Evolutionary conservation across 2,329 filamentous ascomycete genomes (phyloP).

Genomic region (Decorospora gaudefroyi): DNA sequence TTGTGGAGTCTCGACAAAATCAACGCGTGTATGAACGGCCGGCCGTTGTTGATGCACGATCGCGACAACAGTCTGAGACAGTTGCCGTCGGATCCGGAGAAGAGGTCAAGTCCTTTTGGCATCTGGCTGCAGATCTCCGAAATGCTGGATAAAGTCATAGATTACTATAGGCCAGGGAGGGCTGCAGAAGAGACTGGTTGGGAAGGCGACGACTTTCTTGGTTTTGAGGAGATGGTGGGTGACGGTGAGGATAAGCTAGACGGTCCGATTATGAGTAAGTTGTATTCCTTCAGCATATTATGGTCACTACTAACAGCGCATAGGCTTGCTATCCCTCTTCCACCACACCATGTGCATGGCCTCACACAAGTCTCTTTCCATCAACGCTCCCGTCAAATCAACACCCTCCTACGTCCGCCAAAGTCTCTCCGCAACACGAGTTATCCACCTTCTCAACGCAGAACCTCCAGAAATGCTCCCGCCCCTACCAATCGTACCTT

Average conservation of each 20-base stretch:
- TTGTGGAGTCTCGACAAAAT: slow-evolving; percentile 56
- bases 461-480: slow-evolving; percentile 54
- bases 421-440: slow-evolving; percentile 60
- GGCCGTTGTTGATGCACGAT: slow-evolving; percentile 55
- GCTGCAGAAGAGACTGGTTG: slow-evolving; percentile 51
- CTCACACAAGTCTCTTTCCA: slow-evolving; percentile 57
- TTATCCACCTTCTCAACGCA: slow-evolving; percentile 57
- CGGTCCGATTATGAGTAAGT: slow-evolving; percentile 45
- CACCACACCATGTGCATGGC: slow-evolving; percentile 62
- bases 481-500: slow-evolving; percentile 60
- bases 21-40: slow-evolving; percentile 54
- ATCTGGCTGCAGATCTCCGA: slow-evolving; percentile 53
- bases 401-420: slow-evolving; percentile 59
- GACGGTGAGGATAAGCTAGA: slow-evolving; percentile 47
- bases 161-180: slow-evolving; percentile 53
- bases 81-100: slow-evolving; percentile 50
- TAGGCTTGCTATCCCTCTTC: slow-evolving; percentile 59
- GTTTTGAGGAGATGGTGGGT: slow-evolving; percentile 53
- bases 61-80: slow-evolving; percentile 53
- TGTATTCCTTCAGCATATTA: background rate
- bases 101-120: slow-evolving; percentile 54
- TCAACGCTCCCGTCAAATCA: slow-evolving; percentile 52
- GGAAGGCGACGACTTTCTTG: slow-evolving; percentile 53
- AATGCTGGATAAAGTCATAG: slow-evolving; percentile 54
- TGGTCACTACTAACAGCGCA: slow-evolving; percentile 22